Base-by-base conservation (phyloP, 1,284 basidiomycete genomes). In the Cerrena zonata region DNA sequence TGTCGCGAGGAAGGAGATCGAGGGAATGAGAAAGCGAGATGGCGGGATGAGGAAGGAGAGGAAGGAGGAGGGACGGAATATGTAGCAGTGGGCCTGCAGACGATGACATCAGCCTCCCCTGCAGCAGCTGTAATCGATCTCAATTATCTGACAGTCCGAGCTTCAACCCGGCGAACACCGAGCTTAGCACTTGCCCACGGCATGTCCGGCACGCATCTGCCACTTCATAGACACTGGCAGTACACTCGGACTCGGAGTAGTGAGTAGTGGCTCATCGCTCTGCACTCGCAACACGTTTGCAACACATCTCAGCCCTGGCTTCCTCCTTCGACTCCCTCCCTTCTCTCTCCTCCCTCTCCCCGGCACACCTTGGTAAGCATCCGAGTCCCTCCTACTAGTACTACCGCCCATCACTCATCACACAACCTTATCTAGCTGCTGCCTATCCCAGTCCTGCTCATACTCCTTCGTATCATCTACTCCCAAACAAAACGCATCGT, bases 381-480 rank as follows among this genome's bases (percentile, higher is more conserved):
- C n/a, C n/a, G n/a, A n/a, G n/a, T n/a, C n/a, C n/a, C n/a, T n/a
- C n/a, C n/a, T n/a, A n/a, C n/a, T 48, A 46, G 12, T 26, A 43
- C 19, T 48, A 38, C 42, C 36, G 37, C 15, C n/a, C 37, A 26
- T 39, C 49, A 43, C 39, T 42, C 34, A 50, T 54, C 56, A 55
- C 45, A 21, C 45, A n/a, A n/a, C 45, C 52, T 24, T 26, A 39
- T 39, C 13, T 53, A 38, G 22, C 24, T 37, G 36, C 47, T 56
- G 52, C 56, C 57, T 26, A 52, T 64, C 53, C 64, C 66, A 52
- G 45, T 64, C 56, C 50, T 62, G 45, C 55, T 68, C 60, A 54
- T 69, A 55, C 61, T 73, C 47, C 60, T 69, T 38, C 62, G 63
- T 36, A 55, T 65, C 39, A 59, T 56, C 15, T 69, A 64, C 56